Evolutionary conservation across 495 filamentous ascomycete genomes (phyloP).

Genomic region (Beverwykella pulmonaria): DNA sequence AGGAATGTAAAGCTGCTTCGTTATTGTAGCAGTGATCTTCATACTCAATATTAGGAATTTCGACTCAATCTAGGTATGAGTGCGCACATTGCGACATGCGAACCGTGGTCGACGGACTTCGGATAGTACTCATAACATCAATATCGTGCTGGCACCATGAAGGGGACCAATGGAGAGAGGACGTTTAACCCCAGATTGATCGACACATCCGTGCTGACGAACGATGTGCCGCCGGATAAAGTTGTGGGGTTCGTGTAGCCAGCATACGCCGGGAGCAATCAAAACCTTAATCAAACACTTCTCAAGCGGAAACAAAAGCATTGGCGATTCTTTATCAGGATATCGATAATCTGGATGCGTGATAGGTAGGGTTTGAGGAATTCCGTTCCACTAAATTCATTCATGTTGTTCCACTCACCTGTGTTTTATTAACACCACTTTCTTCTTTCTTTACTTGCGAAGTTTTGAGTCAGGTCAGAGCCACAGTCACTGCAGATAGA

Average conservation of each 20-base stretch:
- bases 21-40: too few relatives aligned
- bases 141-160: too few relatives aligned
- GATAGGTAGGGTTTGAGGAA: not conserved
- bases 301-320: not conserved
- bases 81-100: too few relatives aligned
- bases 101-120: too few relatives aligned
- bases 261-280: not conserved
- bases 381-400: not conserved
- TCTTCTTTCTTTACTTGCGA: too few relatives aligned
- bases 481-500: too few relatives aligned
- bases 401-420: too few relatives aligned
- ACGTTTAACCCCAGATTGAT: not conserved
- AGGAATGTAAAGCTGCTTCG: too few relatives aligned
- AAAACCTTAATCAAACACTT: not conserved
- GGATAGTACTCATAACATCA: not conserved
- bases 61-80: too few relatives aligned
- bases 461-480: too few relatives aligned
- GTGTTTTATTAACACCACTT: too few relatives aligned
- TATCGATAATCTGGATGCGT: not conserved
- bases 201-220: not conserved
- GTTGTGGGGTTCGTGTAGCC: not conserved
- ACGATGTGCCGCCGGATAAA: not conserved
- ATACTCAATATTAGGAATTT: too few relatives aligned
- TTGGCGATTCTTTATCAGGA: not conserved
- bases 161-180: not conserved